Conservation (phyloP, 768 basidiomycete genomes). For the Suillus tomentosus region DNA sequence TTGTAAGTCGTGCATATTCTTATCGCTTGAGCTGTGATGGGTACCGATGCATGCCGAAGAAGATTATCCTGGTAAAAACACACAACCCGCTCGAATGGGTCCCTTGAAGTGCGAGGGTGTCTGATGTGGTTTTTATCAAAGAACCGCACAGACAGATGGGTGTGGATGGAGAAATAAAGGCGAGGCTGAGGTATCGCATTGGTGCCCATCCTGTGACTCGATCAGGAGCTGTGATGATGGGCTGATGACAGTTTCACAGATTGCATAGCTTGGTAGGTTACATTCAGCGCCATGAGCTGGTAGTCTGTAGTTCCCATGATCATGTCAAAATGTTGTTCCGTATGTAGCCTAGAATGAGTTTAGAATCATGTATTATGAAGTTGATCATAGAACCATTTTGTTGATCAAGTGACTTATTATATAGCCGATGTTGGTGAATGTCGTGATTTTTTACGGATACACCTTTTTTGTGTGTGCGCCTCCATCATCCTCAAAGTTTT, state of each 20-base stretch:
- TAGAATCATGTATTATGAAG: background rate
- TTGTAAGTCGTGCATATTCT: slow-evolving; percentile 11
- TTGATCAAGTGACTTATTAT: slow-evolving; percentile 6
- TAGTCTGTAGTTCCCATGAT: too few relatives aligned
- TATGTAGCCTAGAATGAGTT: background rate
- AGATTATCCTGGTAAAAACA: slow-evolving; percentile 90
- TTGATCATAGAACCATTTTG: background rate
- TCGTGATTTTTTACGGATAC: slow-evolving; percentile 12
- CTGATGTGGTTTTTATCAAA: slow-evolving; percentile 24
- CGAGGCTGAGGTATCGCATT: slow-evolving; percentile 72
- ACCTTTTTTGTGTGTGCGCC: slow-evolving; percentile 12
- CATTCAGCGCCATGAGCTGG: too few relatives aligned
- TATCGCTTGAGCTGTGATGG: background rate
- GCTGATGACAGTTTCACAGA: slow-evolving; percentile 1
- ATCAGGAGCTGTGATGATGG: background rate
- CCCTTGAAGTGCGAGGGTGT: slow-evolving; percentile 36
- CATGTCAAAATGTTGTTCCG: background rate
- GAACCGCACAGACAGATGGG: slow-evolving; percentile 48
- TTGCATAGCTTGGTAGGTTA: too few relatives aligned
- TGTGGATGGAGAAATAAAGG: slow-evolving; percentile 82
- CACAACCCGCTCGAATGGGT: slow-evolving; percentile 58
- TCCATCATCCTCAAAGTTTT: slow-evolving; percentile 9
- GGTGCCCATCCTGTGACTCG: background rate
- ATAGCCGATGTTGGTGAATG: slow-evolving; percentile 13
- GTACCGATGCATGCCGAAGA: slow-evolving; percentile 52